Conservation (phyloP, 2,329 filamentous ascomycete genomes). For the Alternaria solani region DNA sequence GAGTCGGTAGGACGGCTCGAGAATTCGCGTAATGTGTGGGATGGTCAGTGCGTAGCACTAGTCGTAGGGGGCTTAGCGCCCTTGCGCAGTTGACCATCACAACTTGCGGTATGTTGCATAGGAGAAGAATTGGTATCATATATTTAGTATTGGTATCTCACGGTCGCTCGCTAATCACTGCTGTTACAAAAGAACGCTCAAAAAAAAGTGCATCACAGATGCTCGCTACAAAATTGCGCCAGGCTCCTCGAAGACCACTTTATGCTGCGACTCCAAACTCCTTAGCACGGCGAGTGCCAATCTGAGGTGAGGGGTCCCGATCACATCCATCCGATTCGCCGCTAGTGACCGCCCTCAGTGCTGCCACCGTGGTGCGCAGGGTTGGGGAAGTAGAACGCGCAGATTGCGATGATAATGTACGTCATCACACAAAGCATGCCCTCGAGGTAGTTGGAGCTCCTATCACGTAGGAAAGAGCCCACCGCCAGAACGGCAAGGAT, state of each 20-base stretch:
- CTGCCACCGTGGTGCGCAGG: conserved; percentile 44
- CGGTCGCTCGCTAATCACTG: conserved; percentile 29
- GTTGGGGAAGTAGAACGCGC: conserved; percentile 68
- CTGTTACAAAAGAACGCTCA: neutral
- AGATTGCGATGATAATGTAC: conserved; percentile 69
- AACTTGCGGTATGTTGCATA: neutral
- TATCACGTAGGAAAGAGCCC: conserved; percentile 85
- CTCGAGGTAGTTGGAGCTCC: conserved; percentile 91
- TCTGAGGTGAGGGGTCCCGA: neutral
- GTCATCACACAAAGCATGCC: conserved; percentile 79
- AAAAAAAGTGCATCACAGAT: conserved; percentile 13
- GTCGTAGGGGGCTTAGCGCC: neutral
- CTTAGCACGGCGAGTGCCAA: neutral
- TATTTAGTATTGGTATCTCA: conserved; percentile 13
- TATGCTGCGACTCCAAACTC: conserved; percentile 1
- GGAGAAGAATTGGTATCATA: neutral
- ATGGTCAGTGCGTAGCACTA: conserved; percentile 12
- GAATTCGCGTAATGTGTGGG: conserved; percentile 34
- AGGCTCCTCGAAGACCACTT: neutral
- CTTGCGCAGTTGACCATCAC: neutral
- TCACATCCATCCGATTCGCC: neutral
- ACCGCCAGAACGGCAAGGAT: conserved; percentile 86
- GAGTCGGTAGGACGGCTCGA: conserved; percentile 12
- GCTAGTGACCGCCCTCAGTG: conserved; percentile 10
- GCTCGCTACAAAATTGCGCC: conserved; percentile 11